Base-by-base conservation (phyloP, 1,284 basidiomycete genomes). In the Apiotrichum akiyoshidainum region DNA sequence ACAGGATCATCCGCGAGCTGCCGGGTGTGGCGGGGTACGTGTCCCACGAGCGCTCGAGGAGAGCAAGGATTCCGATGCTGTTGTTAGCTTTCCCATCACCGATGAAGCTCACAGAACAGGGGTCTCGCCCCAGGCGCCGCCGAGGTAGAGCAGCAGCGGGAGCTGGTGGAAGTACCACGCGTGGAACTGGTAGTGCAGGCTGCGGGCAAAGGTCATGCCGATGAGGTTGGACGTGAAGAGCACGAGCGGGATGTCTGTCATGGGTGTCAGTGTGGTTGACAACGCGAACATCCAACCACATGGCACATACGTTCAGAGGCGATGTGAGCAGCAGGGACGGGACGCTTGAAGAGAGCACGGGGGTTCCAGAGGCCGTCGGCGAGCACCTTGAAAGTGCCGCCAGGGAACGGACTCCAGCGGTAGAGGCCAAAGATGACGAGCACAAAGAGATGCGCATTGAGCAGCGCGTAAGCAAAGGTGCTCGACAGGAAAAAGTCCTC, bases 111-210 rank as follows among this genome's bases (percentile, higher is more conserved):
- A 74, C 72, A 70, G 42, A 16, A 64, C 37, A 1, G 57, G 39
- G 1, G 55, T 35, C 22, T 56, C 60, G 17, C 65, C 62, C 66
- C 68, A 67, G 26, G 65, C 65, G 14, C 65, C 68, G 16, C 73
- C 72, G 9, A 60, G 59, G 52, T 64, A 69, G 19, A 85, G 79
- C 31, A 99, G 78, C 68, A 95, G 86, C 0, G 93, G 92, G n/a
- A 96, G 75, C 67, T 95, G 91, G 64, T 92, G 88, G 13, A 89
- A 92, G 75, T 98, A 98, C 96, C 95, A 99, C 6, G 89, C 87
- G 76, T 97, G 97, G 78, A 99, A 99, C 69, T 99, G 95, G 75
- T 98, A 99, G 75, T 99, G 95, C 55, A 99, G 79, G 16, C 93
- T 96, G n/a, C 96, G 85, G 16, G 96, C 90, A 74, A 90, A 97